Percentiles rank a stretch among this genome's conserved stretches.
These are phyloP conservation scores for Picea abies DNA, from an alignment of 83 land plant genomes.

Conservation along the genomic window DNA sequence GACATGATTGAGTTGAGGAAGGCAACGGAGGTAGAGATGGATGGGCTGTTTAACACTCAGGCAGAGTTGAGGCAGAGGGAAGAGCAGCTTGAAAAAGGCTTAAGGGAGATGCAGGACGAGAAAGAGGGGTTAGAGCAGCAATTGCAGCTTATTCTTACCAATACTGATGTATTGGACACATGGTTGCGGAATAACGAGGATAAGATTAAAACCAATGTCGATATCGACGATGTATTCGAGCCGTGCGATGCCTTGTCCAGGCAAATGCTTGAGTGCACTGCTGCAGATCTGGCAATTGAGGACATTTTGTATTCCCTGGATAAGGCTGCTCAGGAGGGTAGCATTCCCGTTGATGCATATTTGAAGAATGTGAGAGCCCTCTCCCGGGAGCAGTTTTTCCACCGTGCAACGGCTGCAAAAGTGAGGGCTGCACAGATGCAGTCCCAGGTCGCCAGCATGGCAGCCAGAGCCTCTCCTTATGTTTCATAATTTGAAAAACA, in stretches of 20 bases:
- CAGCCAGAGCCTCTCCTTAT: constrained; percentile 52
- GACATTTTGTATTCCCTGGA: constrained; percentile 83
- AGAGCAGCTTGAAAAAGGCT: constrained; percentile 55
- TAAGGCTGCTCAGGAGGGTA: constrained; percentile 86
- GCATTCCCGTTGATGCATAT: constrained; percentile 76
- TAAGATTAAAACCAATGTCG: constrained; percentile 33
- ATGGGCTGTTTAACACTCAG: constrained; percentile 65
- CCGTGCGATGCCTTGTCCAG: constrained; percentile 77
- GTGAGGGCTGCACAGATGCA: constrained; percentile 66
- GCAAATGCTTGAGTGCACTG: constrained; percentile 79
- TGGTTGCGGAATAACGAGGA: constrained; percentile 80
- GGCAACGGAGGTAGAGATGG: constrained; percentile 80
- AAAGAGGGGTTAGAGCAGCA: constrained; percentile 95
- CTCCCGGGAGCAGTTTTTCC: constrained; percentile 89
- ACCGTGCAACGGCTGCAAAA: constrained; percentile 56
- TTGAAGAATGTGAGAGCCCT: constrained; percentile 80
- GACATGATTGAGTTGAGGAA: constrained; percentile 69
- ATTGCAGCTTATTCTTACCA: constrained; percentile 81
- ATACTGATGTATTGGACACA: constrained; percentile 72
- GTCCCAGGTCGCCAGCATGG: constrained; percentile 80
- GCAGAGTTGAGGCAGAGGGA: constrained; percentile 62
- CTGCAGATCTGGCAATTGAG: constrained; percentile 87
- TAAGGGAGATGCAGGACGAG: constrained; percentile 75
- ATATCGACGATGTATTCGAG: constrained; percentile 76
- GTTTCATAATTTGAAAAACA: constrained; percentile 6